Evolutionary conservation across 345 rosid genomes (phyloP).

Genomic region (Linum tenue): DNA sequence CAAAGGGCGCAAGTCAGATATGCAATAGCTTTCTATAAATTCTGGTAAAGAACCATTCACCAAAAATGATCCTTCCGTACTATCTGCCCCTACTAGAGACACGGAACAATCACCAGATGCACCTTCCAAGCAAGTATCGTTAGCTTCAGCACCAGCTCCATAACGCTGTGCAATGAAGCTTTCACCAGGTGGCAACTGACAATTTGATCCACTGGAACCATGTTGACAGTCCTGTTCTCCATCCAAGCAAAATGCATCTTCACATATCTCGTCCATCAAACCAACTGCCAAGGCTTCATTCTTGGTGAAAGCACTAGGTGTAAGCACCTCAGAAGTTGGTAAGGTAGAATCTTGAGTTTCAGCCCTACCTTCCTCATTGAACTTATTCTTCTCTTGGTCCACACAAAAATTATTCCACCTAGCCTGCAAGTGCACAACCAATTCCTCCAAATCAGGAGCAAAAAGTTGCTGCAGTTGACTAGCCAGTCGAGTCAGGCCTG

Average conservation of each 20-base stretch:
- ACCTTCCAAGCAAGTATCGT: conserved; percentile 28
- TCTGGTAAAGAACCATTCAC: conserved; percentile 48
- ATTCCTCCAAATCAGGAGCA: conserved; percentile 91
- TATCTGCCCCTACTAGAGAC: conserved; percentile 35
- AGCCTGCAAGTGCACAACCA: conserved; percentile 70
- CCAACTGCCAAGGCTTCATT: conserved; percentile 30
- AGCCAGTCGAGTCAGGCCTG: conserved; percentile 62
- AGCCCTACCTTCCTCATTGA: conserved; percentile 25
- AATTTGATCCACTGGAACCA: conserved; percentile 31
- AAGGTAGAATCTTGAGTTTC: conserved; percentile 18
- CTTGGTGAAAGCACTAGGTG: conserved; percentile 21
- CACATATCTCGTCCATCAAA: conserved; percentile 71
- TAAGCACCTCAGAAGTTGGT: conserved; percentile 34
- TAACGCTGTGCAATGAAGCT: conserved; percentile 33
- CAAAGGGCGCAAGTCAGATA: conserved; percentile 43
- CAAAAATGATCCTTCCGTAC: conserved; percentile 42
- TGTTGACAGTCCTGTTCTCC: conserved; percentile 28
- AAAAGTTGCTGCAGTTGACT: conserved; percentile 71
- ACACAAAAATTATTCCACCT: conserved; percentile 64
- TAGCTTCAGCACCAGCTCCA: conserved; percentile 28
- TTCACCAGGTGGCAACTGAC: conserved; percentile 29
- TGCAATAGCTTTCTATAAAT: conserved; percentile 71
- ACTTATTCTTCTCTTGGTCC: conserved; percentile 36
- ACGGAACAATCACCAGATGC: conserved; percentile 31
- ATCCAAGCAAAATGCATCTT: conserved; percentile 58